Base-by-base conservation (phyloP, 148 eudicot species). In the Selenicereus undatus region DNA sequence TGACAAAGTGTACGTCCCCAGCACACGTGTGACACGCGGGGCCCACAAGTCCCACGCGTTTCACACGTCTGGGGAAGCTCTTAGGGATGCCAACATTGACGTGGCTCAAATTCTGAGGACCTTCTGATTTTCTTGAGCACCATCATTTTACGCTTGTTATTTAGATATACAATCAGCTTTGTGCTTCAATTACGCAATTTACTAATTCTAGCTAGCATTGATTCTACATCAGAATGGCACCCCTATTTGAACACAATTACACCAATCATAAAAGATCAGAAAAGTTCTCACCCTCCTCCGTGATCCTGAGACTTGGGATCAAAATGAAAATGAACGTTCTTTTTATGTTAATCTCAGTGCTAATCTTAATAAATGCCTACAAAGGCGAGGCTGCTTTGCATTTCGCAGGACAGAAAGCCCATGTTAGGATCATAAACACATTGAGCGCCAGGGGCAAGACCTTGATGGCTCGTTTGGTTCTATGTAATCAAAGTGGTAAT, bases 81-180 rank as follows among this genome's bases (percentile, higher is more conserved):
- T 36, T 36, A 4, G 4, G 39, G 39, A 48, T 48, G 51, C 12
- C 12, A 48, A 48, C 7, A 48, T 48, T 79, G 27, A 0, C 51
- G 48, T 79, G 4, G 39, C 4, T 36, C 39, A 2, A 2, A 36
- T 36, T 36, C 4, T 36, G 39, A 36, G 39, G 39, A 2, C 39
- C 39, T 36, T 4, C 39, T 36, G 4, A 36, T 36, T 36, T 36
- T 39, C 56, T 79, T 79, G 76, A 22, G 10, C 32, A 79, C 81
- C 81, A 30, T 60, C 69, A 10, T 64, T 64, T n/a, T n/a, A 8
- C 12, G 29, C 27, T 64, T 2, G 29, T 64, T 13, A 64, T 64
- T 54, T 54, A 54, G 60, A 17, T 26, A 66, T 5, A 70, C 56
- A 71, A 48, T 51, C 70, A 79, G 76, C 51, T 66, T 45, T 79